Evolutionary conservation across 78 protist species (phyloP).

Genomic region (Speleostelium caveatum): DNA sequence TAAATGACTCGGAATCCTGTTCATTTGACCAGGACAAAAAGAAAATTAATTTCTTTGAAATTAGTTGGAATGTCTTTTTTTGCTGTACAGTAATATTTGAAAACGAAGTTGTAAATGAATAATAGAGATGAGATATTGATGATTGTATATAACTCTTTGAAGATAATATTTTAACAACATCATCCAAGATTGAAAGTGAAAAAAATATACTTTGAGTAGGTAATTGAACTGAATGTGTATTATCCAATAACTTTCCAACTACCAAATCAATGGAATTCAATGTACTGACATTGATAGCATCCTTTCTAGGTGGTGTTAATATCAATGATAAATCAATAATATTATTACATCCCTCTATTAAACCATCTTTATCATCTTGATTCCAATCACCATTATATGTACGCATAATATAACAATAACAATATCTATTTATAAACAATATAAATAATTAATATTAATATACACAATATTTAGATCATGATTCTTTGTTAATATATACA

Average conservation of each 20-base stretch:
- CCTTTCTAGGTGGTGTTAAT: background rate
- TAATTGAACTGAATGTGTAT: background rate
- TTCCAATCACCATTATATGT: constrained; percentile 64
- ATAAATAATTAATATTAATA: background rate
- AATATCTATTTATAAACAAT: background rate
- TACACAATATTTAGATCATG: background rate
- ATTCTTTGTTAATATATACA: background rate
- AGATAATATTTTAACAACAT: constrained; percentile 1
- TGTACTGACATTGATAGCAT: background rate
- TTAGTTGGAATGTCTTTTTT: background rate
- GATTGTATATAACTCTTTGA: constrained; percentile 3
- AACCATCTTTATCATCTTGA: background rate
- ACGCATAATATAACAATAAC: constrained; percentile 54
- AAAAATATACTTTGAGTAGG: constrained; percentile 25
- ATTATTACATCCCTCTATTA: constrained; percentile 29
- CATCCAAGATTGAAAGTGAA: constrained; percentile 32
- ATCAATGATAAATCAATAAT: constrained; percentile 16
- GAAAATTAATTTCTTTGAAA: constrained; percentile 17
- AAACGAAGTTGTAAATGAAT: background rate
- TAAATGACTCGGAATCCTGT: background rate
- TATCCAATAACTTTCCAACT: background rate
- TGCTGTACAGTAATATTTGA: background rate
- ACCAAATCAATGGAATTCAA: background rate
- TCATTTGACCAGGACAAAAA: constrained; percentile 42
- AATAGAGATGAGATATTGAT: constrained; percentile 25